Percentiles rank a stretch among this genome's conserved stretches.
phyloP scores from a whole-genome alignment of 371 early-diverging fungal genomes.

The Umbelopsis sp. region DNA sequence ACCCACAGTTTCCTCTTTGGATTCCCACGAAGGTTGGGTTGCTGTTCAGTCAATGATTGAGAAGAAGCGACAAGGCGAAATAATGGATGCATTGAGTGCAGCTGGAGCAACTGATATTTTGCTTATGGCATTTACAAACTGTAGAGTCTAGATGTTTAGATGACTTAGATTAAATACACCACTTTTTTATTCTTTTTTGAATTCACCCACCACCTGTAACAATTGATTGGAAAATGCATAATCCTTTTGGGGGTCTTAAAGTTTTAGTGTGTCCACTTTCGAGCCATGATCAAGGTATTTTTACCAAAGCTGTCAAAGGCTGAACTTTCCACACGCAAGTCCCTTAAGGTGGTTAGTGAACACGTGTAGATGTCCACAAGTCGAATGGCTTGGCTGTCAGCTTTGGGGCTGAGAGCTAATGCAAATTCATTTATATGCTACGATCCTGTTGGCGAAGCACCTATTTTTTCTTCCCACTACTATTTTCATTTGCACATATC shows the following conservation, averaged over 20 bases:
- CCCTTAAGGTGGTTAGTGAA: too few relatives aligned
- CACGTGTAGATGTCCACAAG: too few relatives aligned
- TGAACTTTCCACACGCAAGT: too few relatives aligned
- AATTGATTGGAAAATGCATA: too few relatives aligned
- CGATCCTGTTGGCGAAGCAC: too few relatives aligned
- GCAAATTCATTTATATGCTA: not conserved
- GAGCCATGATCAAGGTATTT: too few relatives aligned
- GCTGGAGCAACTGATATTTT: slow-evolving; percentile 94
- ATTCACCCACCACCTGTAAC: not conserved
- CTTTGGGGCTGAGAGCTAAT: too few relatives aligned
- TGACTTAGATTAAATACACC: not conserved
- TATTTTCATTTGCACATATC: not conserved
- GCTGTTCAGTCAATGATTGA: slow-evolving; percentile 90
- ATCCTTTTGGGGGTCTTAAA: too few relatives aligned
- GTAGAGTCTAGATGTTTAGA: slow-evolving; percentile 65
- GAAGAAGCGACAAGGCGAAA: slow-evolving; percentile 74
- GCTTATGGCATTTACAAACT: slow-evolving; percentile 79
- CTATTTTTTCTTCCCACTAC: not conserved
- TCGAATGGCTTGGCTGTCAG: too few relatives aligned
- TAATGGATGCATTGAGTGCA: slow-evolving; percentile 89
- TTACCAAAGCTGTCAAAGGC: too few relatives aligned
- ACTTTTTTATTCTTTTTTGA: not conserved
- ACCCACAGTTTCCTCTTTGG: slow-evolving; percentile 86
- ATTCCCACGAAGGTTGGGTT: slow-evolving; percentile 85
- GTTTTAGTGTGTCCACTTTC: too few relatives aligned